Percentiles rank a stretch among this genome's conserved stretches.
Evolutionary conservation across 768 basidiomycete genomes (phyloP).

Genomic region (Tricholoma sp.): DNA sequence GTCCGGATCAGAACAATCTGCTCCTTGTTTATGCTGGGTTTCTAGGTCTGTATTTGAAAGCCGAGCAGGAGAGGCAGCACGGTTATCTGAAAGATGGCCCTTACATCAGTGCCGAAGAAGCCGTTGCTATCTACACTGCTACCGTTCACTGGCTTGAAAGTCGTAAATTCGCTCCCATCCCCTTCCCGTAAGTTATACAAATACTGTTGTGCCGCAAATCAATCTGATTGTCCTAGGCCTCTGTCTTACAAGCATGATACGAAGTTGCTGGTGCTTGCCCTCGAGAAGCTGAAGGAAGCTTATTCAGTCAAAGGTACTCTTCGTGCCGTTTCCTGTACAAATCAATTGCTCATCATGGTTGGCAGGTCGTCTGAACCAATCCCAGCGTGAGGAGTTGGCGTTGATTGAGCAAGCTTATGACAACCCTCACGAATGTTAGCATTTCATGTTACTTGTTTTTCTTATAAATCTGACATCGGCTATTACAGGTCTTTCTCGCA

Average conservation of each 20-base stretch:
- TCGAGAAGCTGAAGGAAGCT: conserved; percentile 98
- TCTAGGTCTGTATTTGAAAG: conserved; percentile 86
- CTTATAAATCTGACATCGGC: neutral
- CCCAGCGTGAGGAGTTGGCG: conserved; percentile 95
- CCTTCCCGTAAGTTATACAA: conserved; percentile 75
- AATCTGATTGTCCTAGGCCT: conserved; percentile 44
- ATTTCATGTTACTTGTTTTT: neutral
- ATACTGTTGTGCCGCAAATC: neutral
- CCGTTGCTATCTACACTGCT: conserved; percentile 97
- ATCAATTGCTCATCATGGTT: conserved; percentile 12
- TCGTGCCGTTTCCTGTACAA: neutral
- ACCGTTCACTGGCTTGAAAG: conserved; percentile 99
- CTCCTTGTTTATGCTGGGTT: conserved; percentile 6
- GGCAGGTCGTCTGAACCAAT: conserved; percentile 82
- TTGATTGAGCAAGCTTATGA: conserved; percentile 99
- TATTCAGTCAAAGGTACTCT: conserved; percentile 84
- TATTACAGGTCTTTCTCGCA: conserved; percentile 74
- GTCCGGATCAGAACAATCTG: conserved; percentile 15
- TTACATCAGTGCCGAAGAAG: conserved; percentile 98
- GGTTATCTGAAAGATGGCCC: conserved; percentile 99
- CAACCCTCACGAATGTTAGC: conserved; percentile 94
- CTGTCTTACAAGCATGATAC: conserved; percentile 99
- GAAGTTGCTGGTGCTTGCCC: conserved; percentile 90
- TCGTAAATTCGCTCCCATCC: conserved; percentile 96
- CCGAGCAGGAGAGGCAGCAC: conserved; percentile 98